Evolutionary conservation across 1,284 basidiomycete species (phyloP).

Genomic region (Pascua sp.): DNA sequence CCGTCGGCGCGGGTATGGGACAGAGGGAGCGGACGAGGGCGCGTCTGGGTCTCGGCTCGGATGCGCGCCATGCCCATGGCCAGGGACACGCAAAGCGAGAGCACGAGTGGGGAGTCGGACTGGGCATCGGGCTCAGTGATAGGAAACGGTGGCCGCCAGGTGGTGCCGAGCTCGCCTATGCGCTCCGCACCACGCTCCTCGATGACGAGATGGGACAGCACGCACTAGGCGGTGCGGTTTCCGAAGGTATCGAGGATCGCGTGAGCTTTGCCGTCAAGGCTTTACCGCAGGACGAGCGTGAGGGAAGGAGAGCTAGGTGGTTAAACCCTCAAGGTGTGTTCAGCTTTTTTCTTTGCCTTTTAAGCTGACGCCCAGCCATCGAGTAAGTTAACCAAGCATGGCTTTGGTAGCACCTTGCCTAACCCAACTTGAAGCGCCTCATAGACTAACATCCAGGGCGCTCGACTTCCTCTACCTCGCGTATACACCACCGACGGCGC

Average conservation of each 20-base stretch:
- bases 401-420: constrained; percentile 56
- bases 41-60: constrained; percentile 31
- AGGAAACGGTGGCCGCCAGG: constrained; percentile 76
- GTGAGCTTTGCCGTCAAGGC: constrained; percentile 77
- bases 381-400: constrained; percentile 50
- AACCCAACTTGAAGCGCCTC: background rate
- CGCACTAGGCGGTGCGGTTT: constrained; percentile 35
- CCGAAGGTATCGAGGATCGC: constrained; percentile 67
- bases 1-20: constrained; percentile 22
- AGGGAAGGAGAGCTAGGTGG: constrained; percentile 63
- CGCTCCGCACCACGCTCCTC: constrained; percentile 55
- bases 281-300: constrained; percentile 55
- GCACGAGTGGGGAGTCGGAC: constrained; percentile 56
- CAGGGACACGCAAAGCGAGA: background rate
- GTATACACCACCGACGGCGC: constrained; percentile 70
- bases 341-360: too few relatives aligned
- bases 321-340: constrained; percentile 58
- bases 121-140: constrained; percentile 66
- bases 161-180: constrained; percentile 74
- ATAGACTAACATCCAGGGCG: constrained; percentile 55
- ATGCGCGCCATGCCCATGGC: background rate
- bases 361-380: constrained; percentile 51
- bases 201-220: constrained; percentile 21
- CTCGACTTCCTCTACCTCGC: constrained; percentile 82
- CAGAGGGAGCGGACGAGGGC: constrained; percentile 24